phyloP scores from a whole-genome alignment of 768 basidiomycete species.

The Candolleomyces efflorescens region DNA sequence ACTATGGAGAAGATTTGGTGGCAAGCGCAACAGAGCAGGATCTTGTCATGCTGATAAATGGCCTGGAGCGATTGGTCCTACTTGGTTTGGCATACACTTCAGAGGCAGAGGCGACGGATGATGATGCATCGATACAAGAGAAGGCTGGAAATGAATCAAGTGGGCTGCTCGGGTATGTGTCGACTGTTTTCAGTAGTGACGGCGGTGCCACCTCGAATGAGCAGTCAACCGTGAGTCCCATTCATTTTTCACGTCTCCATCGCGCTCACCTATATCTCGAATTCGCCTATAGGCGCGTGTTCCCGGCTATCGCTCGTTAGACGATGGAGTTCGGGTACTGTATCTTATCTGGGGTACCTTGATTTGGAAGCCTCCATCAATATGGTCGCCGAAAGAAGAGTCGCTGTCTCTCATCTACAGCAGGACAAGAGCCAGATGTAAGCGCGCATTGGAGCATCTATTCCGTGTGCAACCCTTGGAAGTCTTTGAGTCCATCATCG shows the following conservation, averaged over 20 bases:
- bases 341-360: slow-evolving; percentile 71
- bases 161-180: slow-evolving; percentile 85
- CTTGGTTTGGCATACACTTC: slow-evolving; percentile 61
- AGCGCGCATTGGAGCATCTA: slow-evolving; percentile 78
- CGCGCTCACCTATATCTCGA: background rate
- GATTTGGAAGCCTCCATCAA: slow-evolving; percentile 41
- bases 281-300: slow-evolving; percentile 50
- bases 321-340: slow-evolving; percentile 77
- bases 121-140: slow-evolving; percentile 50
- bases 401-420: slow-evolving; percentile 63
- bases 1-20: slow-evolving; percentile 36
- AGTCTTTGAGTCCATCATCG: slow-evolving; percentile 78
- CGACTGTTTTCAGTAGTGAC: slow-evolving; percentile 87
- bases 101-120: slow-evolving; percentile 48
- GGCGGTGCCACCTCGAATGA: slow-evolving; percentile 46
- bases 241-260: slow-evolving; percentile 1
- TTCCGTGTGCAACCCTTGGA: slow-evolving; percentile 79
- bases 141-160: slow-evolving; percentile 49
- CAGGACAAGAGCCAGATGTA: slow-evolving; percentile 64
- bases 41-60: slow-evolving; percentile 78
- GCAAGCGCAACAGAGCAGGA: slow-evolving; percentile 72
- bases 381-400: slow-evolving; percentile 58
- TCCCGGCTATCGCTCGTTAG: slow-evolving; percentile 71
- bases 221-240: slow-evolving; percentile 49
- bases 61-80: slow-evolving; percentile 76